These are phyloP conservation scores for Neurospora cerealis DNA, from an alignment of 495 filamentous ascomycete genomes.

Conservation along the genomic window DNA sequence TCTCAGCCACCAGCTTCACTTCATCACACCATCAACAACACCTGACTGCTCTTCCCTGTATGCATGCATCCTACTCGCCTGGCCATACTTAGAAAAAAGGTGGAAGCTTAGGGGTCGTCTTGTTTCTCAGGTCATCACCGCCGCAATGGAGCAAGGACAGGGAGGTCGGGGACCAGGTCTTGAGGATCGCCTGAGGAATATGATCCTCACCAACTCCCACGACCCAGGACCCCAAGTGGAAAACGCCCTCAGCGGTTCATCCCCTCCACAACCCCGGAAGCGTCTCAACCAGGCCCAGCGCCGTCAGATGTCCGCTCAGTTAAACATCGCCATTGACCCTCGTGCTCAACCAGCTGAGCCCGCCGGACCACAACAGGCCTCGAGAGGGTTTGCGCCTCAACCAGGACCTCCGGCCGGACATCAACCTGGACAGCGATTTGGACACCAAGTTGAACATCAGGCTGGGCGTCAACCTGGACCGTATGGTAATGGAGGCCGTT, in stretches of 20 bases:
- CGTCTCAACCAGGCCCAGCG: constrained; percentile 46
- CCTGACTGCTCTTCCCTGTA: neutral
- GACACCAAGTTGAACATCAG: neutral
- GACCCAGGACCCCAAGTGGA: neutral
- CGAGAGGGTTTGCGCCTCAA: neutral
- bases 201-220: constrained; percentile 29
- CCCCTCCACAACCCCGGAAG: constrained; percentile 20
- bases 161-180: constrained; percentile 13
- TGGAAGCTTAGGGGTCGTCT: neutral
- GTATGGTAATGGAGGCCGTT: constrained; percentile 9
- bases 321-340: constrained; percentile 40
- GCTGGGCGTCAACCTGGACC: neutral
- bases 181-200: constrained; percentile 31
- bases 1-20: neutral
- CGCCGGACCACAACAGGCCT: neutral
- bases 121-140: neutral
- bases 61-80: neutral
- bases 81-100: neutral
- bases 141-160: constrained; percentile 17
- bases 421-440: neutral
- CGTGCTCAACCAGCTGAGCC: constrained; percentile 18
- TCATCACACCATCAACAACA: neutral
- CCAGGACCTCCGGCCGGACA: neutral
- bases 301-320: constrained; percentile 42
- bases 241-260: neutral